Evolutionary conservation across 2,329 filamentous ascomycete species (phyloP).

Genomic region (Colletotrichum graminicola): DNA sequence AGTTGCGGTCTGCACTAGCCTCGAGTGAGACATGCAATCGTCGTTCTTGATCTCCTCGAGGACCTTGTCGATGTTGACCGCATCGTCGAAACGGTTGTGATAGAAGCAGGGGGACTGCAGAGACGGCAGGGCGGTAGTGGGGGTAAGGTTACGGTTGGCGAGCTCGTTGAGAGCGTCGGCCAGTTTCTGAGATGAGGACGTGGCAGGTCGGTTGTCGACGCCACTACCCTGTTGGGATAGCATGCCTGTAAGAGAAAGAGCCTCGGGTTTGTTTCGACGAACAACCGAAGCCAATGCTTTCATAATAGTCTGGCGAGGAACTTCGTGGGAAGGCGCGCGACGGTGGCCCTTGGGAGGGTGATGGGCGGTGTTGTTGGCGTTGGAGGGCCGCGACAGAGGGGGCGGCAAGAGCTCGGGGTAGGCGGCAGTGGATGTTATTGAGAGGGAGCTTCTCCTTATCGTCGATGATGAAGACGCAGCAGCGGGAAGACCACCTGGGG

Average conservation of each 20-base stretch:
- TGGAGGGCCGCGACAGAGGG: conserved; percentile 42
- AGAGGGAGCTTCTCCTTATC: conserved; percentile 38
- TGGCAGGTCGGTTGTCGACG: conserved; percentile 55
- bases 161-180: conserved; percentile 71
- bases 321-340: conserved; percentile 70
- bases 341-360: conserved; percentile 50
- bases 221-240: conserved; percentile 59
- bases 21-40: conserved; percentile 92
- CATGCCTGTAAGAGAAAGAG: conserved; percentile 72
- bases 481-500: conserved; percentile 29
- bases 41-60: conserved; percentile 93
- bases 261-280: conserved; percentile 71
- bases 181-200: conserved; percentile 70
- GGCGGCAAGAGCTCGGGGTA: conserved; percentile 45
- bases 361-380: conserved; percentile 27
- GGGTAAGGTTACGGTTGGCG: conserved; percentile 56
- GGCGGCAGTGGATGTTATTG: conserved; percentile 42
- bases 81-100: conserved; percentile 95
- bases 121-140: conserved; percentile 70
- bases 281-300: conserved; percentile 81
- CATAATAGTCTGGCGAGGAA: conserved; percentile 85
- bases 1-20: conserved; percentile 94
- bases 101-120: conserved; percentile 97
- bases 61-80: conserved; percentile 94
- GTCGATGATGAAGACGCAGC: conserved; percentile 28